Conservation (phyloP, 352 stramenopile species). For the Blastocystis sp. region DNA sequence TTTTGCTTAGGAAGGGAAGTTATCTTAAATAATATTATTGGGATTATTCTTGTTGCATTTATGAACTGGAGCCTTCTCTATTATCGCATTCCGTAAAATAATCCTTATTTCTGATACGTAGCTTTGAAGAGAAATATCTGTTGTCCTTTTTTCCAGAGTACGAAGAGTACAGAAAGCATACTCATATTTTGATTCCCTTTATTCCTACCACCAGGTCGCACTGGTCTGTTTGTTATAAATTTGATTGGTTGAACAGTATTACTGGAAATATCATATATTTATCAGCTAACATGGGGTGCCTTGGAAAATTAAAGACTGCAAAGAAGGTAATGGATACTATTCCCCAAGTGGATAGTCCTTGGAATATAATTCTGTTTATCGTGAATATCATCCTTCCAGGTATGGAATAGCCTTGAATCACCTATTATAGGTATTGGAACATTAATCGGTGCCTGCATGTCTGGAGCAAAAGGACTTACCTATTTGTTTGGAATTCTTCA, state of each 20-base stretch:
- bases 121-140: constrained; percentile 53
- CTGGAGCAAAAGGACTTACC: background rate
- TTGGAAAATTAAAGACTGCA: background rate
- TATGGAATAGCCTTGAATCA: background rate
- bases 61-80: constrained; percentile 4
- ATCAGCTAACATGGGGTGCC: background rate
- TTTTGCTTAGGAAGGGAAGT: constrained; percentile 40
- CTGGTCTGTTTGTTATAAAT: constrained; percentile 5
- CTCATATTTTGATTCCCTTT: constrained; percentile 55
- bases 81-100: background rate
- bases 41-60: background rate
- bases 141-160: constrained; percentile 52
- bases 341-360: background rate
- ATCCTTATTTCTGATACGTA: background rate
- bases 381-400: constrained; percentile 31
- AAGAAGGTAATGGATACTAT: constrained; percentile 35
- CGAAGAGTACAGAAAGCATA: background rate
- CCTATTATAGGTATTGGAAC: constrained; percentile 22
- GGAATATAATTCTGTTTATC: constrained; percentile 27
- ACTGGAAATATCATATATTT: background rate
- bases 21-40: constrained; percentile 7
- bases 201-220: background rate
- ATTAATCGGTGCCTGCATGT: background rate
- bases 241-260: background rate
- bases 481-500: constrained; percentile 49